A percentile compares a stretch with the other conserved stretches of the same genome.
These are phyloP conservation scores for Trichomonas tenax DNA, from an alignment of 208 protist genomes.

Conservation along the genomic window DNA sequence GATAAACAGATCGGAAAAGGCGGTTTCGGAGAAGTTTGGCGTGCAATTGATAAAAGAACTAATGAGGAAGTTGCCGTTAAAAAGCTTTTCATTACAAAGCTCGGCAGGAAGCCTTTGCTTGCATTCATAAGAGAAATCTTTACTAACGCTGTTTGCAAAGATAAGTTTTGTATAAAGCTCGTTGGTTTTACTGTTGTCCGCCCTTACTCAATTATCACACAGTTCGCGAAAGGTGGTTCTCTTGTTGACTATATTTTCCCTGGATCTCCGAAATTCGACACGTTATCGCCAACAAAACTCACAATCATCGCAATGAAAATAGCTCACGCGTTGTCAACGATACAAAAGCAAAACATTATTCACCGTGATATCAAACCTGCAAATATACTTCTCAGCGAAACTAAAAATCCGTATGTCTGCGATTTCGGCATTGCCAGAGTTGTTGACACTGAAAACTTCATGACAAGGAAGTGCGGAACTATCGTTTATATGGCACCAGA, in stretches of 20 bases:
- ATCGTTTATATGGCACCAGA: conserved; percentile 16
- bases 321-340: neutral
- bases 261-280: neutral
- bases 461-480: neutral
- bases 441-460: neutral
- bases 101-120: neutral
- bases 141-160: neutral
- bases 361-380: neutral
- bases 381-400: neutral
- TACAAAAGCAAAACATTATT: neutral
- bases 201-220: neutral
- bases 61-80: neutral
- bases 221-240: neutral
- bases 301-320: neutral
- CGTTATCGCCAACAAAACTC: neutral
- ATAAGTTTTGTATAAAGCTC: neutral
- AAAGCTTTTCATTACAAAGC: neutral
- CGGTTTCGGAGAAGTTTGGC: neutral
- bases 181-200: neutral
- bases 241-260: neutral
- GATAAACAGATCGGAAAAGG: neutral
- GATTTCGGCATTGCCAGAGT: conserved; percentile 4
- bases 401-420: neutral
- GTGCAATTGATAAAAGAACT: neutral
- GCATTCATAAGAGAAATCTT: neutral